A percentile compares a stretch with the other conserved stretches of the same genome.
Evolutionary conservation across 345 rosid genomes (phyloP).

Genomic region (Rhizophora apiculata): DNA sequence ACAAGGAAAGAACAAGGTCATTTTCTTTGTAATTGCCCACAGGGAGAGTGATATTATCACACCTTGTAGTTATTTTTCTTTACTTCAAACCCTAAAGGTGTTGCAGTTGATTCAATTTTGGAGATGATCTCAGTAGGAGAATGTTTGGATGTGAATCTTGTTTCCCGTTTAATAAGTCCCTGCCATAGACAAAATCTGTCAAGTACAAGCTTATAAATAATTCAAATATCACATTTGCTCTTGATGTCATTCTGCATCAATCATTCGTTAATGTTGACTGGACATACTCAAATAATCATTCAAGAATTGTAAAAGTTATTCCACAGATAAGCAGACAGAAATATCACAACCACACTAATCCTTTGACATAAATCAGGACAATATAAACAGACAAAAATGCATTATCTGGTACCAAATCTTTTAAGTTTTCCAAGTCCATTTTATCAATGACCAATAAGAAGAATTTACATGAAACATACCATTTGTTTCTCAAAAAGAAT

Average conservation of each 20-base stretch:
- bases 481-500: slow-evolving; percentile 91
- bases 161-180: slow-evolving; percentile 93
- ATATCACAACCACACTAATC: too few relatives aligned
- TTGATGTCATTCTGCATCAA: too few relatives aligned
- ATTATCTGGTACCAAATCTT: too few relatives aligned
- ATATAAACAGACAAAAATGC: too few relatives aligned
- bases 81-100: slow-evolving; percentile 88
- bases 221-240: background rate
- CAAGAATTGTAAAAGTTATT: too few relatives aligned
- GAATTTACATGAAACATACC: slow-evolving; percentile 39
- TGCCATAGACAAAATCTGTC: slow-evolving; percentile 29
- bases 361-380: too few relatives aligned
- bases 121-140: slow-evolving; percentile 86
- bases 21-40: background rate
- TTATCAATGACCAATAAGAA: background rate
- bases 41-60: background rate
- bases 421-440: background rate
- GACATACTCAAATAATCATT: too few relatives aligned
- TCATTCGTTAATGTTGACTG: too few relatives aligned
- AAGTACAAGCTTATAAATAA: slow-evolving; percentile 11
- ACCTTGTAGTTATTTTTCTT: slow-evolving; percentile 96
- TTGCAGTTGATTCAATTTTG: slow-evolving; percentile 81
- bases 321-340: too few relatives aligned
- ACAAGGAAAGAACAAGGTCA: background rate
- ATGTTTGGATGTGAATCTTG: slow-evolving; percentile 83